These are phyloP conservation scores for Penicillium sp. DNA, from an alignment of 2,329 filamentous ascomycete species.

Conservation along the genomic window DNA sequence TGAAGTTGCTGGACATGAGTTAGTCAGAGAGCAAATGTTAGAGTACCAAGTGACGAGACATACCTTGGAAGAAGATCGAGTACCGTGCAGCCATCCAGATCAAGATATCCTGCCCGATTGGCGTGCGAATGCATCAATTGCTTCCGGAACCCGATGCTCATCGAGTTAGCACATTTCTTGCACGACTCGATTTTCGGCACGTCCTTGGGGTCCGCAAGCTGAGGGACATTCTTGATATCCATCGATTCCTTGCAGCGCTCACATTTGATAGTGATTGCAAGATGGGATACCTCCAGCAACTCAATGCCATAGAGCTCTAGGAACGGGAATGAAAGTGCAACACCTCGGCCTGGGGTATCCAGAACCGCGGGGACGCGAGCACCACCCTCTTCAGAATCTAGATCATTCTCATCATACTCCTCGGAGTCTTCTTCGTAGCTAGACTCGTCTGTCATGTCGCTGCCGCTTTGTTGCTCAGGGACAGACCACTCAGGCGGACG, in stretches of 20 bases:
- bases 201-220: constrained; percentile 54
- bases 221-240: constrained; percentile 71
- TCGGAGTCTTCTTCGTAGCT: constrained; percentile 56
- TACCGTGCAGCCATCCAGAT: constrained; percentile 75
- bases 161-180: constrained; percentile 60
- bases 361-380: constrained; percentile 42
- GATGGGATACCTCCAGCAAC: constrained; percentile 69
- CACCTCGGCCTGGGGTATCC: constrained; percentile 66
- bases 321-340: constrained; percentile 78
- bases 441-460: constrained; percentile 50
- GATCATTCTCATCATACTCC: constrained; percentile 52
- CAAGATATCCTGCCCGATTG: constrained; percentile 77
- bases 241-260: constrained; percentile 76
- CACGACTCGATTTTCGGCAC: constrained; percentile 56
- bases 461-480: constrained; percentile 41
- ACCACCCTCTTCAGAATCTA: constrained; percentile 42
- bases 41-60: constrained; percentile 14
- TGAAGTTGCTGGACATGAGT: constrained; percentile 66
- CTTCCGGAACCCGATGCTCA: constrained; percentile 64
- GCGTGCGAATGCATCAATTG: constrained; percentile 77
- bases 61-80: constrained; percentile 76
- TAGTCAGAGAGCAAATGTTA: constrained; percentile 1
- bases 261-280: constrained; percentile 77
- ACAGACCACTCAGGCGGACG: constrained; percentile 77
- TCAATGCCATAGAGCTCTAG: constrained; percentile 80